Percentiles rank a stretch among this genome's conserved stretches.
Evolutionary conservation across 192 early-diverging fungal species (phyloP).

Genomic region (Podila verticillata): DNA sequence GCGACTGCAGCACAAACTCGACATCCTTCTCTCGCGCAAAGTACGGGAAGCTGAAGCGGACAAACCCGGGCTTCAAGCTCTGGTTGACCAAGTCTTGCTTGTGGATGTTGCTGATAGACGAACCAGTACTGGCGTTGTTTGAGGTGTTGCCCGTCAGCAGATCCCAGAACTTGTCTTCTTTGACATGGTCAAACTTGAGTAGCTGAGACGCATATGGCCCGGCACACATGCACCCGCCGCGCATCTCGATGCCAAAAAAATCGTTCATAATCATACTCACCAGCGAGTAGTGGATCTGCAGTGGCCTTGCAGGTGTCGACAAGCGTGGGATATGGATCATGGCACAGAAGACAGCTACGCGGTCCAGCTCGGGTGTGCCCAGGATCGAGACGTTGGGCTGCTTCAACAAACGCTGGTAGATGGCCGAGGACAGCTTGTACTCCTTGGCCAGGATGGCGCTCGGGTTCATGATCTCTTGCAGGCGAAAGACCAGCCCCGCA

Average conservation of each 20-base stretch:
- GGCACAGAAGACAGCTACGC: constrained; percentile 11
- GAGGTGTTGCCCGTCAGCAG: neutral
- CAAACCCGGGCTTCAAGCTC: neutral
- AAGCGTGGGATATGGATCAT: constrained; percentile 1
- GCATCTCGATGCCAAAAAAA: constrained; percentile 48
- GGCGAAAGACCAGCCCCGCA: constrained; percentile 48
- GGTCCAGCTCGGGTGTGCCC: constrained; percentile 4
- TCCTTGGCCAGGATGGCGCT: constrained; percentile 28
- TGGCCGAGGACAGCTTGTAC: constrained; percentile 5
- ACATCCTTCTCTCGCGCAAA: neutral
- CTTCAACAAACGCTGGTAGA: neutral
- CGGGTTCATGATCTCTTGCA: constrained; percentile 45
- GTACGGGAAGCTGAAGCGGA: constrained; percentile 5
- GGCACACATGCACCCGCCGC: constrained; percentile 39
- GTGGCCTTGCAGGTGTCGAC: neutral
- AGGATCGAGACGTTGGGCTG: constrained; percentile 1
- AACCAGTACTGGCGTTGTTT: too few species aligned
- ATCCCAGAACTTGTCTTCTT: neutral
- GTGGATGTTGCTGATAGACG: neutral
- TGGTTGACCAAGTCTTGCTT: neutral
- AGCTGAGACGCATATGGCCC: neutral
- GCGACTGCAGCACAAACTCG: neutral
- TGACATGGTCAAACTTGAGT: neutral
- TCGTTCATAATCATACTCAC: constrained; percentile 41
- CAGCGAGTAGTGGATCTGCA: constrained; percentile 30